Conservation (phyloP, 1,284 basidiomycete species). For the Malassezia arunalokei region DNA sequence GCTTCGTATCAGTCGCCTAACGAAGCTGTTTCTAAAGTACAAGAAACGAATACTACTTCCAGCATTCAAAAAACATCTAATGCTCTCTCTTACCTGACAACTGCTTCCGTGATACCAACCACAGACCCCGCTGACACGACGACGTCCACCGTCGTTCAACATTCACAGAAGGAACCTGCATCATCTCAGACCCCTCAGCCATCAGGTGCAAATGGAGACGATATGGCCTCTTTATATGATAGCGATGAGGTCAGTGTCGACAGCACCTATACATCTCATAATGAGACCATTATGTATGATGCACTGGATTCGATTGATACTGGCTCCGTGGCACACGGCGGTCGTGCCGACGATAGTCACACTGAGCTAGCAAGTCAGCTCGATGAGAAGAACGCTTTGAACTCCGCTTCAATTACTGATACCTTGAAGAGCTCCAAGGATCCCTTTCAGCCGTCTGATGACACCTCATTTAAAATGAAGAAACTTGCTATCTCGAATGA, state of each 20-base stretch:
- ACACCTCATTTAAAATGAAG: neutral
- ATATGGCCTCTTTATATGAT: neutral
- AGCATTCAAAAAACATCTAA: neutral
- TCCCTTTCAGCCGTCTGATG: neutral
- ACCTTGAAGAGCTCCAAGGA: neutral
- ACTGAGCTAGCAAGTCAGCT: neutral
- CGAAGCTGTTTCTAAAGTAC: neutral
- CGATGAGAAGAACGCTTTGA: neutral
- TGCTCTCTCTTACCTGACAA: neutral
- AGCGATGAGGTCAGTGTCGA: neutral
- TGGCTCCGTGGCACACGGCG: neutral
- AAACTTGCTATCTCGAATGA: neutral
- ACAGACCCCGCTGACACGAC: too few species aligned
- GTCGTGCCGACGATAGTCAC: too few species aligned
- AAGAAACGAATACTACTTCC: neutral
- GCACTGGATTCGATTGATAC: constrained; percentile 1
- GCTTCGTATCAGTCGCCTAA: neutral
- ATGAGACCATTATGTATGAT: constrained; percentile 13
- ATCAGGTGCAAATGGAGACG: neutral
- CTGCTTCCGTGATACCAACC: neutral
- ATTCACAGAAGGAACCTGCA: too few species aligned
- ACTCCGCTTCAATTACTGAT: neutral
- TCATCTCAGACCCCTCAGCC: too few species aligned
- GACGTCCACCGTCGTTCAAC: too few species aligned
- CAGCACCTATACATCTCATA: constrained; percentile 4